These are phyloP conservation scores for Peronosclerospora sorghi DNA, from an alignment of 352 stramenopile genomes.

Conservation along the genomic window DNA sequence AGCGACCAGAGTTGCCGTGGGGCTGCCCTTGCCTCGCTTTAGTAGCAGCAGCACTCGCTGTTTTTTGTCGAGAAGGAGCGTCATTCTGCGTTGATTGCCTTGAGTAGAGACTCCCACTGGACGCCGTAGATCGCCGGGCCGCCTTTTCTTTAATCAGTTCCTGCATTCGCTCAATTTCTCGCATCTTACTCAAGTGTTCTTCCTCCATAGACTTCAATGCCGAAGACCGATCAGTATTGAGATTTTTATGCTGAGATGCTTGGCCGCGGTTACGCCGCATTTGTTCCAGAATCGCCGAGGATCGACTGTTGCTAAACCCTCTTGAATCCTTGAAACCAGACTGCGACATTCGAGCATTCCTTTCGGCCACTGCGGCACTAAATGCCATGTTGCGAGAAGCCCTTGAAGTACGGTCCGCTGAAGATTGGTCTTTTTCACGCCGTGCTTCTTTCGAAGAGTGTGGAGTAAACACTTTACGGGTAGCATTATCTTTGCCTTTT, in stretches of 20 bases:
- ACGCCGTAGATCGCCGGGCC: constrained; percentile 13
- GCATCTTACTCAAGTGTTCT: constrained; percentile 36
- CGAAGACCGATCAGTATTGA: constrained; percentile 21
- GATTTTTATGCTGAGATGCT: constrained; percentile 28
- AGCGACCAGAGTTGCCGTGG: constrained; percentile 5
- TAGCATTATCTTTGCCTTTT: constrained; percentile 13
- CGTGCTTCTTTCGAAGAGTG: constrained; percentile 10
- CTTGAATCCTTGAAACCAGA: constrained; percentile 13
- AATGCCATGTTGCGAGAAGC: constrained; percentile 7
- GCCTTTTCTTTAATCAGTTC: constrained; percentile 12
- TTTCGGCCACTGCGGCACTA: constrained; percentile 6
- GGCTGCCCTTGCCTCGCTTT: constrained; percentile 4
- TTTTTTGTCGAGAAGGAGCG: background rate
- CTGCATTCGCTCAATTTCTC: constrained; percentile 27
- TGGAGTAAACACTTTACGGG: constrained; percentile 19
- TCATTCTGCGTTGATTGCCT: constrained; percentile 5
- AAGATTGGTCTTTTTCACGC: constrained; percentile 1
- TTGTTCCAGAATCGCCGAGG: constrained; percentile 32
- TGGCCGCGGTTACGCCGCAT: constrained; percentile 33
- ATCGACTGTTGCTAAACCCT: constrained; percentile 17
- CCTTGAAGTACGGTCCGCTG: constrained; percentile 8
- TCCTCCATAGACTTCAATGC: constrained; percentile 28
- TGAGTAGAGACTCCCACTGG: constrained; percentile 11
- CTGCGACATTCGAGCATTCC: constrained; percentile 10
- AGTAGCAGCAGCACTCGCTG: constrained; percentile 3